Base-by-base conservation (phyloP, 805 yeast genomes). In the Candida coleopterorum region DNA sequence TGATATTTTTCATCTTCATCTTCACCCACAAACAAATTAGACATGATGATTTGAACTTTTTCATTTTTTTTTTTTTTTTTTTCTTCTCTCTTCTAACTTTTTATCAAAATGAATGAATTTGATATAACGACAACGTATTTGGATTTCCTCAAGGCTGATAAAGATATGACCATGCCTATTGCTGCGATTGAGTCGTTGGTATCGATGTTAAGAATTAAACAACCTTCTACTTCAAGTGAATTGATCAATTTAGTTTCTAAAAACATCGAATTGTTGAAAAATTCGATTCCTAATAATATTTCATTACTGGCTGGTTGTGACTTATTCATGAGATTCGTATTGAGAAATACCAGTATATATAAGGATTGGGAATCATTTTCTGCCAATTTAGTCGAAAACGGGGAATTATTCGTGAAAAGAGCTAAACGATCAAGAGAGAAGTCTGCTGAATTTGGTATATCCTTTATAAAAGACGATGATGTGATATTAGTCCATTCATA, bases 101-200 rank as follows among this genome's bases (percentile, higher is more conserved):
- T n/a, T n/a, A 27, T 16, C 17, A 27, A 6, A 15, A 29, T 18
- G 27, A 33, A 40, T 32, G 44, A 20, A 7, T 88, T 93, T 55
- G 95, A 89, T 58, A 87, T 93, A 48, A 87, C 81, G 31, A 70
- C 77, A 48, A 77, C 90, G 0, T 93, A 93, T 56, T 70, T 86
- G 40, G 74, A 75, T 55, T 88, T 86, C 57, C 69, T 93, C 44
- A 77, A 75, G 47, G 96, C 88, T 34, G 97, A 93, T 62, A 72
- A 85, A n/a, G 97, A 93, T 39, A 85, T 93, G 79, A 89, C 98
- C 5, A 93, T 89, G 97, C 99, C 99, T 1, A 86, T 93, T 23
- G 99, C 98, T 29, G 98, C 98, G 24, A 93, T 93, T 52, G 97
- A 93, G 65, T 79, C 96, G 9, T 68, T 93, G 30, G 95, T 93